These are phyloP conservation scores for Yamadazyma conglobata DNA, from an alignment of 1,139 yeast genomes.

Conservation along the genomic window DNA sequence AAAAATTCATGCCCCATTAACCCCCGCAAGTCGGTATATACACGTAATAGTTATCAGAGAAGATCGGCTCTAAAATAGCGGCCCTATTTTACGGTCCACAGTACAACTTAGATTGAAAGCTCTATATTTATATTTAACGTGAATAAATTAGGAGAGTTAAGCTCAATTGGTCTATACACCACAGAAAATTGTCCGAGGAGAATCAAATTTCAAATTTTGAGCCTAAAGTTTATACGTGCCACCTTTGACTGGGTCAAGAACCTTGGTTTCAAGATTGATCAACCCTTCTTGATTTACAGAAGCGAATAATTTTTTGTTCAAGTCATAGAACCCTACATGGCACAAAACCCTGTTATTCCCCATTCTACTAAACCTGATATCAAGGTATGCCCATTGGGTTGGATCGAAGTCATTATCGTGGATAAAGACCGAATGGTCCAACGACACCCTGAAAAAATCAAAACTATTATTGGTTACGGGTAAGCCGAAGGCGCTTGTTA, in stretches of 20 bases:
- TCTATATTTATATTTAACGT: too few species aligned
- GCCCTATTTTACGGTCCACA: too few species aligned
- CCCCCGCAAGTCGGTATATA: too few species aligned
- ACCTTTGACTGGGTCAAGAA: slow-evolving; percentile 6
- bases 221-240: slow-evolving; percentile 14
- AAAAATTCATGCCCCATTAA: too few species aligned
- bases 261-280: slow-evolving; percentile 22
- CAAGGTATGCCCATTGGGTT: slow-evolving; percentile 50
- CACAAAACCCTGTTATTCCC: slow-evolving; percentile 39
- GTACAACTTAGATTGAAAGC: too few species aligned
- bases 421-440: slow-evolving; percentile 45
- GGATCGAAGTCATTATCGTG: slow-evolving; percentile 55
- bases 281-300: slow-evolving; percentile 39
- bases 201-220: not conserved
- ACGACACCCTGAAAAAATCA: slow-evolving; percentile 36
- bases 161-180: too few species aligned
- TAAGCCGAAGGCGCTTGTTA: slow-evolving; percentile 25
- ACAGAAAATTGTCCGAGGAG: not conserved
- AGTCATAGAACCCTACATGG: slow-evolving; percentile 29
- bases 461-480: slow-evolving; percentile 17
- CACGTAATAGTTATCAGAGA: too few species aligned
- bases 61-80: too few species aligned
- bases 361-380: slow-evolving; percentile 32
- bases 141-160: too few species aligned
- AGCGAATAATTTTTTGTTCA: slow-evolving; percentile 33